Conservation (phyloP, 352 stramenopile genomes). For the Globisporangium paroecandrum region DNA sequence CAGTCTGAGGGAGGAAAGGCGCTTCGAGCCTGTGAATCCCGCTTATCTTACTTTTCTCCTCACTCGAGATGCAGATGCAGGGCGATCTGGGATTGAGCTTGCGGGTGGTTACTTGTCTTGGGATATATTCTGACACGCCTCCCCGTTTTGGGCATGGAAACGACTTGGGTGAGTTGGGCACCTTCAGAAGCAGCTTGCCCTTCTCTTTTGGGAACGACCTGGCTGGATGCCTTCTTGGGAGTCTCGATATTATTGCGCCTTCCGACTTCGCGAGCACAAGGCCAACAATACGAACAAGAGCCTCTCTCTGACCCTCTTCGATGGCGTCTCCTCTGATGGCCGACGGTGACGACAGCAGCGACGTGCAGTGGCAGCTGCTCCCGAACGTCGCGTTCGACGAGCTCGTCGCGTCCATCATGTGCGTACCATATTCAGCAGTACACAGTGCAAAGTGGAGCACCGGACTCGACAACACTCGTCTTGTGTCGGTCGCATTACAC, state of each 20-base stretch:
- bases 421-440: background rate
- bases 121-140: background rate
- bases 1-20: background rate
- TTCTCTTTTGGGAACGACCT: too few relatives aligned
- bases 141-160: background rate
- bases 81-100: background rate
- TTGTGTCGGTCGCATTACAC: background rate
- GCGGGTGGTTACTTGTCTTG: background rate
- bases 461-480: background rate
- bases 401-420: constrained; percentile 22
- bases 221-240: too few relatives aligned
- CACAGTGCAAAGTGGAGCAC: background rate
- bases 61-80: background rate
- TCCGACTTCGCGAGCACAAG: background rate
- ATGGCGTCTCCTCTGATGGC: background rate
- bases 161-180: background rate
- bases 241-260: background rate
- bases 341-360: background rate
- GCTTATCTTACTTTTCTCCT: background rate
- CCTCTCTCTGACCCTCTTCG: background rate
- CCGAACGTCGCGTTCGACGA: constrained; percentile 18
- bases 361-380: constrained; percentile 13
- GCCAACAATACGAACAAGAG: background rate
- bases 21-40: background rate
- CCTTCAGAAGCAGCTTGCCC: background rate